phyloP scores from a whole-genome alignment of 257 asterid genomes.

The Nicotiana tomentosiformis region DNA sequence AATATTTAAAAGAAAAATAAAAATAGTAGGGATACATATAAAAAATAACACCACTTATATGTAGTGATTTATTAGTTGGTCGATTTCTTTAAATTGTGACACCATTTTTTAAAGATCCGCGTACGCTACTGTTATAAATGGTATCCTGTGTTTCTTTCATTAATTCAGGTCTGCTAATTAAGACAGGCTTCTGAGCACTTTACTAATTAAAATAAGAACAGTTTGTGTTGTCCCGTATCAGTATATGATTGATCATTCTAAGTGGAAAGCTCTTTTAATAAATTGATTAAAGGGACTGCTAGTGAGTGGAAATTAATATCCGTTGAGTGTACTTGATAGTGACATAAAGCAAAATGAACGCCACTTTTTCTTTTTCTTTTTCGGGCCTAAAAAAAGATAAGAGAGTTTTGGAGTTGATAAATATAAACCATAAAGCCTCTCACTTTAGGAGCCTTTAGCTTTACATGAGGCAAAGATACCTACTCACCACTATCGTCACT shows the following conservation, averaged over 20 bases:
- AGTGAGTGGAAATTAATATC: neutral
- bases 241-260: neutral
- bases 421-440: conserved; percentile 4
- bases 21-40: too few relatives aligned
- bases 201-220: neutral
- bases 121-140: too few relatives aligned
- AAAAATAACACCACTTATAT: too few relatives aligned
- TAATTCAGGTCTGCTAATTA: too few relatives aligned
- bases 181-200: neutral
- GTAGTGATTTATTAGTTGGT: too few relatives aligned
- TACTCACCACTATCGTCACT: neutral
- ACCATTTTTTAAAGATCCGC: too few relatives aligned
- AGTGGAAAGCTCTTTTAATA: neutral
- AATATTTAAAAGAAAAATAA: too few relatives aligned
- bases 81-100: too few relatives aligned
- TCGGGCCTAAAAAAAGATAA: neutral
- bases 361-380: neutral
- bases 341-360: conserved; percentile 7
- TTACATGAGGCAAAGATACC: neutral
- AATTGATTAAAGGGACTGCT: neutral
- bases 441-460: neutral
- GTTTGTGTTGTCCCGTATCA: neutral
- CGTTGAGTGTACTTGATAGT: neutral
- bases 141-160: too few relatives aligned
- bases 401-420: neutral